A percentile compares a stretch with the other conserved stretches of the same genome.
These are phyloP conservation scores for Arthrobotrys conoides DNA, from an alignment of 2,329 filamentous ascomycete genomes.

Conservation along the genomic window DNA sequence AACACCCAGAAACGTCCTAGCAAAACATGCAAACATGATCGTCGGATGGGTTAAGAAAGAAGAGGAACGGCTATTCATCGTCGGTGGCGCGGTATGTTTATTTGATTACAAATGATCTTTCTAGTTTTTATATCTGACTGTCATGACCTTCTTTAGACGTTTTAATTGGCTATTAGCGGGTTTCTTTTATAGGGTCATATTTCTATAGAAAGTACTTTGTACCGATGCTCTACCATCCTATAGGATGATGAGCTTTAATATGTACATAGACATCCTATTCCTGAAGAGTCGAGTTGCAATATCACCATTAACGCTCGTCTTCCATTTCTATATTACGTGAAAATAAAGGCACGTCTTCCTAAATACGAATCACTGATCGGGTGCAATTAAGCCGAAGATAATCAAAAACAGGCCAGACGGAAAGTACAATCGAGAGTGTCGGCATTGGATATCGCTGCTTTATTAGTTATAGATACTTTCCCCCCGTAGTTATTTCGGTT, in stretches of 20 bases:
- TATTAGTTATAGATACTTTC: too few species aligned
- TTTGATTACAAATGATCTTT: conserved; percentile 44
- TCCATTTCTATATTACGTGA: too few species aligned
- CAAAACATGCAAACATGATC: conserved; percentile 88
- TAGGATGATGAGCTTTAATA: not conserved
- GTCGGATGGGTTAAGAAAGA: conserved; percentile 92
- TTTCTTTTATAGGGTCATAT: not conserved
- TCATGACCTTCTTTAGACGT: conserved; percentile 39
- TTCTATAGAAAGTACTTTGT: conserved; percentile 5
- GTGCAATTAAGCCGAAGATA: too few species aligned
- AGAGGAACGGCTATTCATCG: conserved; percentile 94
- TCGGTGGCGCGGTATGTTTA: conserved; percentile 85
- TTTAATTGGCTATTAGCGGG: conserved; percentile 39
- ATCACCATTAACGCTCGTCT: too few species aligned
- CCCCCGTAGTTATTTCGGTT: too few species aligned
- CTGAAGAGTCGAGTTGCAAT: not conserved
- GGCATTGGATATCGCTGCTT: not conserved
- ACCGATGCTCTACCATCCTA: not conserved
- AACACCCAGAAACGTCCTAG: conserved; percentile 75
- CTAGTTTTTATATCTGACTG: conserved; percentile 33
- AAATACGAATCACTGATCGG: too few species aligned
- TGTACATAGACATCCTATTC: conserved; percentile 2
- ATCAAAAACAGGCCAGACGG: too few species aligned
- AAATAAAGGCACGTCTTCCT: too few species aligned
- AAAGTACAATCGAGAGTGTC: not conserved